Evolutionary conservation across 2,329 filamentous ascomycete species (phyloP), one percentile per base, ranked within the genome.

Genomic region (Coniella lustricola): DNA sequence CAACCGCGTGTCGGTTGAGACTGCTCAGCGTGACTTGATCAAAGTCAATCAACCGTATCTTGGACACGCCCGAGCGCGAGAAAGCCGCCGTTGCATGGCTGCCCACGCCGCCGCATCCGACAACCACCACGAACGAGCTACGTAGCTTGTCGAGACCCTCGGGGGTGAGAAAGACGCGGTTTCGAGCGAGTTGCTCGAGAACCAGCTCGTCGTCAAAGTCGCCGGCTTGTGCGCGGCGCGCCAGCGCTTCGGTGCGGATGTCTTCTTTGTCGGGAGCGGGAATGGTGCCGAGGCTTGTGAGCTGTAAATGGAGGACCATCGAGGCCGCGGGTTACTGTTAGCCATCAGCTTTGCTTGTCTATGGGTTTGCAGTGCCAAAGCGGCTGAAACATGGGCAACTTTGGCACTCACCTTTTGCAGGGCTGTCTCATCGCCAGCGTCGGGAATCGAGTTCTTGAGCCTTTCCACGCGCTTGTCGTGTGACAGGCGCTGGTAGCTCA

Each of bases 21-120:
- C 90, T 95, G 55, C 88, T 95, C 38, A 98, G 74, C 0, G 90
- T 95, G 31, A 98, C 91, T 74, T 98, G 93, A 64, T 98, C 93
- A 64, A 98, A 98, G 66, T 98, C 93, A 57, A 98, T 82, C 33
- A 98, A 77, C 1, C 93, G 84, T 47, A 98, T 76, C 58, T 82
- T 84, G n/a, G 85, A 84, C 37, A 95, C 89, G 29, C 93, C 93
- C 0, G 90, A 95, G 25, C 93, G 84, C 4, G 89, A 85, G 25
- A 98, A 80, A 3, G 93, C 84, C 1, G 90, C 84, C 4, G 85
- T 80, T 54, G 88, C 90, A 70, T 98, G 94, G 7, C 90, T 96
- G 39, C 93, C 93, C 4, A 98, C 93, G 36, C 93, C 93, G 54
- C 93, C 93, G 57, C 90, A 91, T 3, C 93, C 93, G 10, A 98